These are phyloP conservation scores for Middelhovenomyces tepae DNA, from an alignment of 805 yeast genomes.

Conservation along the genomic window DNA sequence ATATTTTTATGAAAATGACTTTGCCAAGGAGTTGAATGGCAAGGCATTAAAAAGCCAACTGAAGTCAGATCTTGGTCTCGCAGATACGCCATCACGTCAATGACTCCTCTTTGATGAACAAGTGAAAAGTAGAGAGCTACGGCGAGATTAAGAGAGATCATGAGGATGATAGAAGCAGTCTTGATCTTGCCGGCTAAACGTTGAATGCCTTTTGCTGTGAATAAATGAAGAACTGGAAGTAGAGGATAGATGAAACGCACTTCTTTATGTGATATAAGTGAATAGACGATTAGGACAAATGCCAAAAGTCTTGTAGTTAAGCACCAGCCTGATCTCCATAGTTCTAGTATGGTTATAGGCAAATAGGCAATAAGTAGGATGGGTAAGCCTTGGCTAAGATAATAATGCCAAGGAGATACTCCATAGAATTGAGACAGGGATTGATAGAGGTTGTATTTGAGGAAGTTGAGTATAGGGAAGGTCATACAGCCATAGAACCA, in stretches of 20 bases:
- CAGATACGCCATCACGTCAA: constrained; percentile 52
- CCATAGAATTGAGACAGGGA: constrained; percentile 81
- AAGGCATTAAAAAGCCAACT: constrained; percentile 83
- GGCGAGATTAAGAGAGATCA: constrained; percentile 31
- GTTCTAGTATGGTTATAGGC: constrained; percentile 50
- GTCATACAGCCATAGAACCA: constrained; percentile 44
- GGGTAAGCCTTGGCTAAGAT: constrained; percentile 76
- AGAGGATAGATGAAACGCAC: constrained; percentile 82
- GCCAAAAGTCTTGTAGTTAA: constrained; percentile 26
- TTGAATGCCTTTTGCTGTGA: constrained; percentile 37
- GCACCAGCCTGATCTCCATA: constrained; percentile 19
- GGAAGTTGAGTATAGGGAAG: constrained; percentile 59
- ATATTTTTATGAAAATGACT: constrained; percentile 61
- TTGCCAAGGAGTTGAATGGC: constrained; percentile 97
- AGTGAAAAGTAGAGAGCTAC: constrained; percentile 47
- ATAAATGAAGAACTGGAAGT: constrained; percentile 58
- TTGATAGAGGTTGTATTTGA: constrained; percentile 68
- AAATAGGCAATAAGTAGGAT: constrained; percentile 55
- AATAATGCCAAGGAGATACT: constrained; percentile 73
- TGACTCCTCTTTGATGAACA: constrained; percentile 82
- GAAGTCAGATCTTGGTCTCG: constrained; percentile 37
- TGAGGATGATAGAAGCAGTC: constrained; percentile 11
- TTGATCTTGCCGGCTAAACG: constrained; percentile 8
- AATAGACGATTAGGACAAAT: constrained; percentile 46
- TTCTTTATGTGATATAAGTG: constrained; percentile 76